Evolutionary conservation across 1,139 yeast genomes (phyloP).

Genomic region (Lizanozyma gosingica): DNA sequence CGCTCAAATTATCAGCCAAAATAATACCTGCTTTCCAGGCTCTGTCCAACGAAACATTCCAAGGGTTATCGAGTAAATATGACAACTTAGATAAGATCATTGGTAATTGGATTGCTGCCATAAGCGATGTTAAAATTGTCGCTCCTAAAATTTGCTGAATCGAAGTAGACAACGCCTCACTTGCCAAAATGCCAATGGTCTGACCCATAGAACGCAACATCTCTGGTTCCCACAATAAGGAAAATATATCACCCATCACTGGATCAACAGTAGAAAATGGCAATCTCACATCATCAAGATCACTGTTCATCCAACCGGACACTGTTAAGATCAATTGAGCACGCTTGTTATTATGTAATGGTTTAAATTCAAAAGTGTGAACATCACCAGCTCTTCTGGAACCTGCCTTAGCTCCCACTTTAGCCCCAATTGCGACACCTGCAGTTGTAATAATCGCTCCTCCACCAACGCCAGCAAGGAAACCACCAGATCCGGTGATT

Average conservation of each 20-base stretch:
- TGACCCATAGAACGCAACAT: conserved; percentile 95
- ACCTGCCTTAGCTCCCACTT: conserved; percentile 83
- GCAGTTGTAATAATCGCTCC: conserved; percentile 90
- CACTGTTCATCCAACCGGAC: conserved; percentile 97
- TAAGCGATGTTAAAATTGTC: conserved; percentile 81
- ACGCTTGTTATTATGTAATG: conserved; percentile 84
- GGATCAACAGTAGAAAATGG: conserved; percentile 97
- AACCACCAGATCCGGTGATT: conserved; percentile 82
- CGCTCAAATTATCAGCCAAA: conserved; percentile 81
- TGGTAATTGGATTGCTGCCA: conserved; percentile 94
- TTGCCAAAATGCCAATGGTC: conserved; percentile 85
- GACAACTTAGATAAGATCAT: conserved; percentile 85
- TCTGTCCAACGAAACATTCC: conserved; percentile 94
- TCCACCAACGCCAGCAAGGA: conserved; percentile 95
- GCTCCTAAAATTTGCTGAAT: conserved; percentile 93
- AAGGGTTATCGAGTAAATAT: conserved; percentile 89
- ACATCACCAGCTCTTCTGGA: conserved; percentile 83
- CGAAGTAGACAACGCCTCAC: conserved; percentile 87
- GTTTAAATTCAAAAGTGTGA: conserved; percentile 86
- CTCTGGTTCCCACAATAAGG: conserved; percentile 96
- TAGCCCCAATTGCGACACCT: conserved; percentile 86
- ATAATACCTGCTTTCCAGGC: conserved; percentile 96
- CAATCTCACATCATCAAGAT: conserved; percentile 88
- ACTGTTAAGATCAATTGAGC: conserved; percentile 85
- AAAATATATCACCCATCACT: conserved; percentile 91